Base-by-base conservation (phyloP, 1,139 yeast species). In the Taphrina deformans region DNA sequence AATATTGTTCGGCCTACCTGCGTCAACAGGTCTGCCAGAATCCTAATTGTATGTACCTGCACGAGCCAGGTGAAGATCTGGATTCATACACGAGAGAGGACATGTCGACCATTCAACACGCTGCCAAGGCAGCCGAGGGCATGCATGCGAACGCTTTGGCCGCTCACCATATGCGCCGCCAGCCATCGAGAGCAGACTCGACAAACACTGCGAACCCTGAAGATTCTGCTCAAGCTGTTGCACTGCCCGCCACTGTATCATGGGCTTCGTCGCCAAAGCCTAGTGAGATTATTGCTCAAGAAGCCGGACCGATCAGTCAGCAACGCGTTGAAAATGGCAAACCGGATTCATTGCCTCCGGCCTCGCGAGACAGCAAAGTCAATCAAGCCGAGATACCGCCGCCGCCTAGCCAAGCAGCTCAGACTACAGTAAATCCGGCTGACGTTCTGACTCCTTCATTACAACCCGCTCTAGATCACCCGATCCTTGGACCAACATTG, bases 11-110 rank as follows among this genome's bases (percentile, higher is more conserved):
- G 16, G 88, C 96, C 1, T 95, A 95, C 75, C 80, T 95, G 70
- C 83, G 98, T 70, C 97, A 97, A 46, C 96, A 90, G 75, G 87
- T 96, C 23, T 95, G 99, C 78, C 99, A 97, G 67, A 95, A 95
- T 76, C 99, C 99, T 68, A 91, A 91, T 75, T 95, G 99, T 81
- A 95, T 95, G 99, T 95, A 93, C 74, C 81, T 95, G 72, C 99
- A 95, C 75, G 99, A 95, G 76, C 99, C 99, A 2, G 99, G 99
- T 67, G 99, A 95, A 78, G 99, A 95, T 75, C 98, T 98, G 0
- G 99, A 95, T 73, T 69, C 71, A 14, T 93, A 90, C 76, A 89
- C 97, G 38, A 86, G 97, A 76, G 95, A 92, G 75, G 97, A 92
- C 74, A 81, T 91, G 74, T 86, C 92, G 14, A 88, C 96, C 16